These are phyloP conservation scores for Clavispora asparagi DNA, from an alignment of 805 yeast genomes.

Conservation along the genomic window DNA sequence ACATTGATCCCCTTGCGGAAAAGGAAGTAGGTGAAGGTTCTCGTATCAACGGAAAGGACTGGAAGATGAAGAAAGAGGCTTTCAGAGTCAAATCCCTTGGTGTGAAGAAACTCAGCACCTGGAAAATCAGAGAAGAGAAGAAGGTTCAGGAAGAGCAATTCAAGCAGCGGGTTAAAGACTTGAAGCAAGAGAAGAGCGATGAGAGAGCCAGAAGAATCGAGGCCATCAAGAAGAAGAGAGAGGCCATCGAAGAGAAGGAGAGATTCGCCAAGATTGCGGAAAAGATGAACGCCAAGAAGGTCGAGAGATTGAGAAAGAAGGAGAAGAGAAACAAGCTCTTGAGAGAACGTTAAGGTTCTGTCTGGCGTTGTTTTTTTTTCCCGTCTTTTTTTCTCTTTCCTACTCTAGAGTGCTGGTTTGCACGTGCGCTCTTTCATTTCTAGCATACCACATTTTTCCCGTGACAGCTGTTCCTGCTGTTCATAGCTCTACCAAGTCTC, in stretches of 20 bases:
- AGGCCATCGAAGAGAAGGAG: constrained; percentile 81
- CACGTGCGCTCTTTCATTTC: neutral
- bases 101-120: constrained; percentile 44
- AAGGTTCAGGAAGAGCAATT: constrained; percentile 59
- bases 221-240: constrained; percentile 66
- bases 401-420: neutral
- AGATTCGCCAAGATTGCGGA: constrained; percentile 77
- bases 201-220: constrained; percentile 50
- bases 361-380: neutral
- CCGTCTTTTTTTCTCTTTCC: neutral
- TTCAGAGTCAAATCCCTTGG: constrained; percentile 62
- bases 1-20: constrained; percentile 27
- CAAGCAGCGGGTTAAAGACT: constrained; percentile 62
- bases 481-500: neutral
- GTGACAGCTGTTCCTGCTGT: neutral
- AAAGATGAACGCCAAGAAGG: constrained; percentile 88
- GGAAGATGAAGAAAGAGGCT: constrained; percentile 67
- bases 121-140: constrained; percentile 64
- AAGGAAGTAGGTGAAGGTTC: constrained; percentile 42
- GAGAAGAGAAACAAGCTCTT: constrained; percentile 94
- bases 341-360: constrained; percentile 63
- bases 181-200: constrained; percentile 74
- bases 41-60: constrained; percentile 61
- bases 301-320: constrained; percentile 81
- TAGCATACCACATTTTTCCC: neutral